Evolutionary conservation across 169 alveolate species (phyloP).

Genomic region (Eimeria praecox): DNA sequence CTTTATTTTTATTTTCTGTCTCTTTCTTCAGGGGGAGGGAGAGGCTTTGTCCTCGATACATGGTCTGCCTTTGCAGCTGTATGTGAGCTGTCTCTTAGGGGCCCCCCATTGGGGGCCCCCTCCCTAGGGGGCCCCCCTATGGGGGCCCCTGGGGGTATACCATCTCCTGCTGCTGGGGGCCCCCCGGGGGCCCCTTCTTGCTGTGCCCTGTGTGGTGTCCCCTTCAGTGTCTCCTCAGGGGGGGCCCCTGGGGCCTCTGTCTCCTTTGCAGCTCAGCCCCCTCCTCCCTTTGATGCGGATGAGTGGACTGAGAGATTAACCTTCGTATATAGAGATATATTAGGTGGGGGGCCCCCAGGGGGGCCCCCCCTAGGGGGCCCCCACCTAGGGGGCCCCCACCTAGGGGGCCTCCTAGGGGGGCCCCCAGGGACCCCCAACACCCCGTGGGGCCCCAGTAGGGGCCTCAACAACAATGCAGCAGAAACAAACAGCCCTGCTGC

Average conservation of each 20-base stretch:
- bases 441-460: not conserved
- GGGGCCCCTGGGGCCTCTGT: not conserved
- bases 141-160: not conserved
- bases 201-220: conserved; percentile 19
- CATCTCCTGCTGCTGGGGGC: conserved; percentile 6
- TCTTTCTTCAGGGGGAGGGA: not conserved
- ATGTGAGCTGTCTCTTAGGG: conserved; percentile 5
- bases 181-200: not conserved
- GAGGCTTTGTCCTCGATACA: conserved; percentile 25
- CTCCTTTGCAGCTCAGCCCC: conserved; percentile 30
- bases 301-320: not conserved
- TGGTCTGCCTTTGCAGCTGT: conserved; percentile 44
- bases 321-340: not conserved
- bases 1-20: too few species aligned
- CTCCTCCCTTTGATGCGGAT: conserved; percentile 12
- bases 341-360: too few species aligned
- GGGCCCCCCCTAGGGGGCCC: not conserved
- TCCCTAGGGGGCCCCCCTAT: not conserved
- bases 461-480: not conserved
- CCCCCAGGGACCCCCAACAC: not conserved
- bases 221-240: not conserved
- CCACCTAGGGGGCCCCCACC: not conserved
- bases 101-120: conserved; percentile 18
- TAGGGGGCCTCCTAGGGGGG: conserved; percentile 6
- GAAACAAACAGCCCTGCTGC: too few species aligned